These are phyloP conservation scores for Dendrobium catenatum DNA, from an alignment of 106 monocot species.

Conservation along the genomic window DNA sequence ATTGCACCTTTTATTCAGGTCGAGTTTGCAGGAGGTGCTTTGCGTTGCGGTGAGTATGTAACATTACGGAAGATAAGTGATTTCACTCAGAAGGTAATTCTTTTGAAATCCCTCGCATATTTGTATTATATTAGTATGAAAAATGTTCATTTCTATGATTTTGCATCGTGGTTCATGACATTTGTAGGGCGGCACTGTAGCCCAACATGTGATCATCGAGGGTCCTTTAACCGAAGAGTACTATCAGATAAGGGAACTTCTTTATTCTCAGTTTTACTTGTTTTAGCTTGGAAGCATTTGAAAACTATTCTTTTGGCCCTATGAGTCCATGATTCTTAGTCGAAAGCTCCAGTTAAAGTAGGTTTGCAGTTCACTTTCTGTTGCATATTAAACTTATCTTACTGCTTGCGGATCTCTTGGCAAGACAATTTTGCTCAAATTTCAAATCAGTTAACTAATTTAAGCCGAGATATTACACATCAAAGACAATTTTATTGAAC, in stretches of 20 bases:
- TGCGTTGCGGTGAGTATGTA: too few relatives aligned
- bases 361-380: too few relatives aligned
- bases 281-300: slow-evolving; percentile 24
- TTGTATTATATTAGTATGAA: neutral
- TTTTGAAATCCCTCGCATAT: neutral
- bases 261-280: slow-evolving; percentile 90
- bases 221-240: slow-evolving; percentile 91
- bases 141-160: neutral
- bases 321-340: too few relatives aligned
- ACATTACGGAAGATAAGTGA: slow-evolving; percentile 81
- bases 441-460: too few relatives aligned
- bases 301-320: too few relatives aligned
- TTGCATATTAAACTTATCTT: too few relatives aligned
- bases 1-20: slow-evolving; percentile 29
- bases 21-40: slow-evolving; percentile 78
- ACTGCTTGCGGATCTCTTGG: too few relatives aligned
- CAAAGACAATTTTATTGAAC: too few relatives aligned
- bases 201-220: slow-evolving; percentile 85
- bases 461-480: too few relatives aligned
- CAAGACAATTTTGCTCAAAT: too few relatives aligned
- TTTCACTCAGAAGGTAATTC: slow-evolving; percentile 60
- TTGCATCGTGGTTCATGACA: neutral
- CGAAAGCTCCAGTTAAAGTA: too few relatives aligned
- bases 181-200: slow-evolving; percentile 51
- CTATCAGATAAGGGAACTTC: slow-evolving; percentile 84